Evolutionary conservation across 805 yeast genomes (phyloP), one percentile per base, ranked within the genome.

Genomic region (Metschnikowia lochheadii): DNA sequence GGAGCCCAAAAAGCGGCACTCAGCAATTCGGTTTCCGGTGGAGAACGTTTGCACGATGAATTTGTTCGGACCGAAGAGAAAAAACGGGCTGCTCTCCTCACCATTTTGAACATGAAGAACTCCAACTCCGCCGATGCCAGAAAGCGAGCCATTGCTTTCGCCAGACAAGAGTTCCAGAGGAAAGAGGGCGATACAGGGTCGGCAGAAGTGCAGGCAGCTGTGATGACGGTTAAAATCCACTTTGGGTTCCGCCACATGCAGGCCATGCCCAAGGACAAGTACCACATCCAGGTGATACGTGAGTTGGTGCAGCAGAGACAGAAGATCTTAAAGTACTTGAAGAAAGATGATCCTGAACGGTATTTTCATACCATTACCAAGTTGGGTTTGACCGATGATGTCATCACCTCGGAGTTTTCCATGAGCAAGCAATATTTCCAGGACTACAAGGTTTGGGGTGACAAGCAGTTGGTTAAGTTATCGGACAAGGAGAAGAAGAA

Each of bases 131-230:
- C 68, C 17, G 90, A 87, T 55, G 73, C 75, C 50, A 73, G 77
- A 60, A 80, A 81, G 56, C 65, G 80, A 57, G 86, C 89, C 29
- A 73, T 81, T 2, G 69, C 70, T 42, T 66, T 85, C 42, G 97
- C 97, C 1, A 76, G 82, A 46, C 70, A 79, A 58, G 97, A 92
- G 70, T 91, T 92, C 67, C 83, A 82, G 59, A 78, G 96, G 61
- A 77, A 79, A 56, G 89, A 84, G 42, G 96, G 96, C 48, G 98
- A 94, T 66, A 88, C 97, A 0, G 97, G 96, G 2, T 88, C 96
- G 1, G 83, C 96, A 48, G 98, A 92, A 70, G 97, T 91, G 23
- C 97, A 91, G 69, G 97, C 98, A 2, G 98, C 97, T 2, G 79
- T 88, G 26, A 72, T 85, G 72, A 89, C 98, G 0, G 84, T 89